A percentile compares a stretch with the other conserved stretches of the same genome.
Evolutionary conservation across 2,329 filamentous ascomycete genomes (phyloP).

Genomic region (Emericellopsis cladophorae): DNA sequence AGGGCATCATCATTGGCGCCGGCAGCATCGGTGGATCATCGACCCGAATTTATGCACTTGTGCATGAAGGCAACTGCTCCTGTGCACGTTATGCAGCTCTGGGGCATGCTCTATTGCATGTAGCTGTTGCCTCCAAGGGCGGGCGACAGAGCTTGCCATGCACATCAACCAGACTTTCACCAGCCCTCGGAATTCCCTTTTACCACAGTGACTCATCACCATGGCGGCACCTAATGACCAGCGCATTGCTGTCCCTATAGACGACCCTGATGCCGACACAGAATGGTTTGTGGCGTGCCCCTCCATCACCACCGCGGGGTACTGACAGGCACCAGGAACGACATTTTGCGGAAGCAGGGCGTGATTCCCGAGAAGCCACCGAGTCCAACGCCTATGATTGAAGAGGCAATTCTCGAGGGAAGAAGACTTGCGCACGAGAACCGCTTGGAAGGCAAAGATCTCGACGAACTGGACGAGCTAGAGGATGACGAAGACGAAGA

Average conservation of each 20-base stretch:
- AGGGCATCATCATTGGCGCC: conserved; percentile 11
- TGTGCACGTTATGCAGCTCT: neutral
- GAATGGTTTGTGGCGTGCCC: conserved; percentile 59
- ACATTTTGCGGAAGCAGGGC: conserved; percentile 92
- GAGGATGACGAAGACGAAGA: conserved; percentile 93
- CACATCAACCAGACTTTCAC: neutral
- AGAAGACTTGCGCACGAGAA: conserved; percentile 80
- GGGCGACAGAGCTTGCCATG: neutral
- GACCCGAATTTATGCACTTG: neutral
- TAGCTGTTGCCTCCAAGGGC: neutral
- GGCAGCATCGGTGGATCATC: conserved; percentile 1
- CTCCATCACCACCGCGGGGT: conserved; percentile 2
- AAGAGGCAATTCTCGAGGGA: conserved; percentile 83
- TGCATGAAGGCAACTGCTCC: neutral
- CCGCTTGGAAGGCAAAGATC: conserved; percentile 80
- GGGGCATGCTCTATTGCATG: neutral
- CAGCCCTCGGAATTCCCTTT: too few relatives aligned
- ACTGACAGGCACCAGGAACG: conserved; percentile 57
- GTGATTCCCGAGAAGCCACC: conserved; percentile 96
- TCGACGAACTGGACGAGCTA: conserved; percentile 85
- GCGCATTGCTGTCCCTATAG: conserved; percentile 68
- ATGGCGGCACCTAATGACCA: conserved; percentile 54
- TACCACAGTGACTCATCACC: conserved; percentile 2
- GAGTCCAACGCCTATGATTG: conserved; percentile 88
- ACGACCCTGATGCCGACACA: conserved; percentile 92